Conservation (phyloP, 495 filamentous ascomycete species). For the Xylaria intraflava region DNA sequence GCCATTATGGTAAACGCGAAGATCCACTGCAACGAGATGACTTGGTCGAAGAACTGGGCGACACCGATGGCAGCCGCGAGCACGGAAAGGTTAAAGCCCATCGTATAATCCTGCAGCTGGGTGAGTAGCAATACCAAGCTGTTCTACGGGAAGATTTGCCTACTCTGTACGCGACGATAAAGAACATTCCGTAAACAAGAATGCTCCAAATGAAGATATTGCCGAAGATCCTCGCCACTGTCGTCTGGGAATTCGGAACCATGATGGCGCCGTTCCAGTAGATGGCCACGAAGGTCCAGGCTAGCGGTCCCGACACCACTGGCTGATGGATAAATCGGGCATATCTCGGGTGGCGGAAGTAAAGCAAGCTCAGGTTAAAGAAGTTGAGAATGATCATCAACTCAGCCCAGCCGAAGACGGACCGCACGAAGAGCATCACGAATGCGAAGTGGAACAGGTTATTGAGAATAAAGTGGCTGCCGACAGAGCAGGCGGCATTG, state of each 20-base stretch:
- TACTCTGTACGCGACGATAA: constrained; percentile 59
- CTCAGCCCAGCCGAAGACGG: constrained; percentile 65
- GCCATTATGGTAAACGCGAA: constrained; percentile 81
- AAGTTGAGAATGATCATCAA: constrained; percentile 72
- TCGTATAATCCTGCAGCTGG: constrained; percentile 59
- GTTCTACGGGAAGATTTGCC: neutral
- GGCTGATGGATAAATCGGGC: constrained; percentile 67
- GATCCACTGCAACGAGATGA: constrained; percentile 80
- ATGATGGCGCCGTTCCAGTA: constrained; percentile 85
- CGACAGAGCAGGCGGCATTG: constrained; percentile 66
- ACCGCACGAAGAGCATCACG: constrained; percentile 74
- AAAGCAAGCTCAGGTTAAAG: constrained; percentile 65
- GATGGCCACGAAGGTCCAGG: constrained; percentile 75
- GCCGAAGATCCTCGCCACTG: constrained; percentile 67
- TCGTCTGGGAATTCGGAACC: constrained; percentile 47
- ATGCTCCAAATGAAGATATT: constrained; percentile 84
- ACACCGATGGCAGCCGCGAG: constrained; percentile 70
- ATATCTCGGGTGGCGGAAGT: constrained; percentile 67
- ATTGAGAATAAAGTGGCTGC: constrained; percentile 76
- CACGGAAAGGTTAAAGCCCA: constrained; percentile 71
- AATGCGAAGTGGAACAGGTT: constrained; percentile 74
- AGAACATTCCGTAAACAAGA: constrained; percentile 63
- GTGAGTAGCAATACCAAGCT: constrained; percentile 1
- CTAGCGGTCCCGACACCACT: constrained; percentile 67
- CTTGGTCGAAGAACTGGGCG: constrained; percentile 61